phyloP scores from a whole-genome alignment of 352 stramenopile species.

The Globisporangium polare region DNA sequence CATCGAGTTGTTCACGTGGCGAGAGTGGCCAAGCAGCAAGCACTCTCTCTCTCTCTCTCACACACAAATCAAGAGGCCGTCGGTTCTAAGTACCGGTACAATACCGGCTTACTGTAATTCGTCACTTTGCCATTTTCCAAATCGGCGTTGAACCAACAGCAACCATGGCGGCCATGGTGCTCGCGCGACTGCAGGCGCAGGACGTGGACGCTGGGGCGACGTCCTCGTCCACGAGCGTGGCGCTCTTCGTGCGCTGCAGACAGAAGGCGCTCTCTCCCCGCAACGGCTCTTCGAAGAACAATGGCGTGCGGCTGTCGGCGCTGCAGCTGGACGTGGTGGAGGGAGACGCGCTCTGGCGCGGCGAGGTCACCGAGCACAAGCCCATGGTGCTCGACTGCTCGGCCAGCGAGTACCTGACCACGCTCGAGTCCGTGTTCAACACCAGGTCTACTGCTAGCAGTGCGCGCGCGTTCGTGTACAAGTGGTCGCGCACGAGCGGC shows the following conservation, averaged over 20 bases:
- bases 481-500: conserved; percentile 29
- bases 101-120: neutral
- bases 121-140: neutral
- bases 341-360: conserved; percentile 25
- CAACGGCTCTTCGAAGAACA: neutral
- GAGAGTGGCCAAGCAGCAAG: no score
- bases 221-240: no score
- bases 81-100: neutral
- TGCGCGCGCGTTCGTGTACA: conserved; percentile 28
- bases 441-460: conserved; percentile 6
- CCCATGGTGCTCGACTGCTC: conserved; percentile 43
- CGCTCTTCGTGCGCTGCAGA: conserved; percentile 29
- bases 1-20: no score
- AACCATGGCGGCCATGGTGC: neutral
- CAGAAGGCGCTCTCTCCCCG: neutral
- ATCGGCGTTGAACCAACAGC: neutral
- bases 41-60: no score
- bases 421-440: conserved; percentile 17
- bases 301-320: neutral
- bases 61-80: no score
- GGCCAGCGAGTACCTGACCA: conserved; percentile 25
- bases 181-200: conserved; percentile 23
- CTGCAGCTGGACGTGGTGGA: conserved; percentile 32
- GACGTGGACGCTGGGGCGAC: conserved; percentile 17
- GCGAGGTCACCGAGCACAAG: conserved; percentile 34